A percentile compares a stretch with the other conserved stretches of the same genome.
phyloP scores from a whole-genome alignment of 495 filamentous ascomycete genomes.

The Bacidia rubella region DNA sequence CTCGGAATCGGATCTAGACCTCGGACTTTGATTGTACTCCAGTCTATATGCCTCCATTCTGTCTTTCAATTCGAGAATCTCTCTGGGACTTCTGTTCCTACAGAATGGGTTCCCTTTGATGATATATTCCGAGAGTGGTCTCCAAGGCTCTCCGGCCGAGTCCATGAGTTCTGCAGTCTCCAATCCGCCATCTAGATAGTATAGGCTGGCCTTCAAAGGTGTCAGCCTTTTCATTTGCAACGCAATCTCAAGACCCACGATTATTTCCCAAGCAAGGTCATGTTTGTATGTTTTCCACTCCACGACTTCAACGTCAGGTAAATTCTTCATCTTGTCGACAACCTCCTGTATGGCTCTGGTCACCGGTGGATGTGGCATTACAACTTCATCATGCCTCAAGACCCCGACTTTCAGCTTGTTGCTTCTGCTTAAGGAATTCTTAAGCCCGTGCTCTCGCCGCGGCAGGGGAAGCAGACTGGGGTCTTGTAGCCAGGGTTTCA shows the following conservation, averaged over 20 bases:
- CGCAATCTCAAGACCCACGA: slow-evolving; percentile 26
- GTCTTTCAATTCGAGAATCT: too few relatives aligned
- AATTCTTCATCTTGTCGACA: slow-evolving; percentile 28
- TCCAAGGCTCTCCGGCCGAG: slow-evolving; percentile 42
- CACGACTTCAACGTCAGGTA: slow-evolving; percentile 31
- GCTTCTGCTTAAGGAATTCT: slow-evolving; percentile 14
- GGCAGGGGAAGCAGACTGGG: slow-evolving; percentile 30
- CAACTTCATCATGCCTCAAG: slow-evolving; percentile 39
- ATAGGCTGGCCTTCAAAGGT: slow-evolving; percentile 36
- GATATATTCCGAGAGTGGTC: slow-evolving; percentile 34
- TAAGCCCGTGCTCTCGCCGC: slow-evolving; percentile 28
- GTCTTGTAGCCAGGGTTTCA: slow-evolving; percentile 30
- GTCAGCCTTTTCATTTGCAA: slow-evolving; percentile 20
- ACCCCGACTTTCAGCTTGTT: slow-evolving; percentile 34
- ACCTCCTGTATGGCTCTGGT: slow-evolving; percentile 30
- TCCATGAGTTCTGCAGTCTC: slow-evolving; percentile 36
- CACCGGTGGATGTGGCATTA: slow-evolving; percentile 43
- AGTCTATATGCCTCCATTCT: too few relatives aligned
- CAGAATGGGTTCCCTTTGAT: too few relatives aligned
- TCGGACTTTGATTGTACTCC: too few relatives aligned
- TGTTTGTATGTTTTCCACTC: slow-evolving; percentile 19
- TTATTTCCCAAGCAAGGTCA: slow-evolving; percentile 32
- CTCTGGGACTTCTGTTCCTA: too few relatives aligned
- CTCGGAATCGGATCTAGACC: too few relatives aligned
- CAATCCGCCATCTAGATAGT: slow-evolving; percentile 43